Evolutionary conservation across 225 moss, liverwort and hornwort species (phyloP), one percentile per base, ranked within the genome.

Genomic region (Sphagnum contortum): DNA sequence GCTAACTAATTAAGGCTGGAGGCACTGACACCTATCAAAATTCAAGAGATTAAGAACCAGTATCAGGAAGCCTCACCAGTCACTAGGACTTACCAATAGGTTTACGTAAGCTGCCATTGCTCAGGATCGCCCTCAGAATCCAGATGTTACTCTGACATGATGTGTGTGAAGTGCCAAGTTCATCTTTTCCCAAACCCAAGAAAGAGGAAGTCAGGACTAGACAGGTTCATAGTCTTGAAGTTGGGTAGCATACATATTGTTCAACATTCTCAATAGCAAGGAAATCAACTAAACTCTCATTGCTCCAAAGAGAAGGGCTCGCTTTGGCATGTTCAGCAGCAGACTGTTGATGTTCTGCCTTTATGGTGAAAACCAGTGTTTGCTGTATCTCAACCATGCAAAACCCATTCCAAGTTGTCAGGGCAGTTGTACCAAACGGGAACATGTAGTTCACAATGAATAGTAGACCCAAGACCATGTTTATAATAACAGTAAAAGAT

Each of bases 1-100:
- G 87, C 76, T 87, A 83, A 59, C 87, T 87, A 66, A n/a, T n/a
- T n/a, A 80, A 80, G 44, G 83, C 80, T 59, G 83, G 78, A 12
- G 80, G 87, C 60, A 83, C 87, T 66, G 80, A 80, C 3, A 72
- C 9, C 81, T 85, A 48, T 66, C 66, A 59, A 9, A n/a, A n/a
- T n/a, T n/a, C n/a, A n/a, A n/a, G n/a, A n/a, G n/a, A n/a, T n/a
- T n/a, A n/a, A n/a, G n/a, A n/a, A n/a, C n/a, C n/a, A n/a, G n/a
- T n/a, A n/a, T n/a, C n/a, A n/a, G n/a, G n/a, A n/a, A n/a, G n/a
- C n/a, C n/a, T n/a, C n/a, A n/a, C n/a, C n/a, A n/a, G n/a, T n/a
- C n/a, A n/a, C n/a, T n/a, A n/a, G n/a, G n/a, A n/a, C n/a, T n/a
- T n/a, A n/a, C n/a, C n/a, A n/a, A n/a, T n/a, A n/a, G n/a, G n/a